phyloP scores from a whole-genome alignment of 306 rosid genomes.

The Arachis stenosperma region DNA sequence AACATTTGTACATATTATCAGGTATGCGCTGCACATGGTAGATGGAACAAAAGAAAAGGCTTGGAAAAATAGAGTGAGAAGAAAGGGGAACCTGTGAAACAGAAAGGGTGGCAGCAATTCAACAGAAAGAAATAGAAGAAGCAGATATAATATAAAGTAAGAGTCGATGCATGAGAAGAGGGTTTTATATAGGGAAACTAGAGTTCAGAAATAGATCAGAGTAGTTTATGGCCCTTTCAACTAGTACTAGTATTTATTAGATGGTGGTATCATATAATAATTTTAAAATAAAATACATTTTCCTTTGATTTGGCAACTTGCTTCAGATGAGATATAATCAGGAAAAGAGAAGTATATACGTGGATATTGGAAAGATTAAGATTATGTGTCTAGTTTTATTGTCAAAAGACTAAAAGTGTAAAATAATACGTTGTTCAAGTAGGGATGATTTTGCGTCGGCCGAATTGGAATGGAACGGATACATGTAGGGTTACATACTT shows the following conservation, averaged over 20 bases:
- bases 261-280: slow-evolving; percentile 25
- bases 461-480: too few relatives aligned
- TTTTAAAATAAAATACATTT: slow-evolving; percentile 38
- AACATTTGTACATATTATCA: neutral
- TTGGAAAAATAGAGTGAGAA: slow-evolving; percentile 28
- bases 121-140: neutral
- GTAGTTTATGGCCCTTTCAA: slow-evolving; percentile 29
- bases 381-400: too few relatives aligned
- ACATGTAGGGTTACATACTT: too few relatives aligned
- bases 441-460: too few relatives aligned
- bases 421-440: too few relatives aligned
- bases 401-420: too few relatives aligned
- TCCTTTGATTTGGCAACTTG: slow-evolving; percentile 48
- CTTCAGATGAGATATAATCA: slow-evolving; percentile 36
- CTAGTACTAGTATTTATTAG: slow-evolving; percentile 39
- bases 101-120: slow-evolving; percentile 33
- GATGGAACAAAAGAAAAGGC: slow-evolving; percentile 8
- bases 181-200: slow-evolving; percentile 35
- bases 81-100: slow-evolving; percentile 35
- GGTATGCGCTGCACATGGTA: slow-evolving; percentile 17
- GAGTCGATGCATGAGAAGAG: slow-evolving; percentile 31
- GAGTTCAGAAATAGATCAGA: slow-evolving; percentile 38
- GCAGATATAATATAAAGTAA: slow-evolving; percentile 31
- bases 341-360: slow-evolving; percentile 24
- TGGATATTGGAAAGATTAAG: slow-evolving; percentile 12